A percentile compares a stretch with the other conserved stretches of the same genome.
These are phyloP conservation scores for Penicillium sp. DNA, from an alignment of 2,329 filamentous ascomycete species.

Conservation along the genomic window DNA sequence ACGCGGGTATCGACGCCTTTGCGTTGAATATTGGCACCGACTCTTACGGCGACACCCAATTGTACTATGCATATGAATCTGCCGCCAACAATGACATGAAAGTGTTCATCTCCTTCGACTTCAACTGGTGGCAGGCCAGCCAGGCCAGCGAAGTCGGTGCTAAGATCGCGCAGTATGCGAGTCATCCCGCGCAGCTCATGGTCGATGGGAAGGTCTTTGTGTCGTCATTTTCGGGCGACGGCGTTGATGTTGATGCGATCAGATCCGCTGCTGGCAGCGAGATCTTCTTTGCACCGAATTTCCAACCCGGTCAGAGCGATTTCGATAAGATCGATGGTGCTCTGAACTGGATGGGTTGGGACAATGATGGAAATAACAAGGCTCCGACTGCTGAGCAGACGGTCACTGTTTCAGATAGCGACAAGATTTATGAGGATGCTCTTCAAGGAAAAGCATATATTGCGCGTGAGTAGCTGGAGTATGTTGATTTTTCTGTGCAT, in stretches of 20 bases:
- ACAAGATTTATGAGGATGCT: constrained; percentile 37
- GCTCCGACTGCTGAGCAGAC: constrained; percentile 45
- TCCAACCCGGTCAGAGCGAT: constrained; percentile 45
- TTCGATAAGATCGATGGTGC: constrained; percentile 43
- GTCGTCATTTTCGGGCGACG: constrained; percentile 55
- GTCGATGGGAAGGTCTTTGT: constrained; percentile 54
- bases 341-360: constrained; percentile 50
- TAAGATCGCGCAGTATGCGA: constrained; percentile 50
- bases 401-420: constrained; percentile 44
- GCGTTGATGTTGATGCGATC: constrained; percentile 47
- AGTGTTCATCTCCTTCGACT: constrained; percentile 60
- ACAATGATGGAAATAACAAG: constrained; percentile 48
- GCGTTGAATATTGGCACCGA: constrained; percentile 54
- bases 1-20: constrained; percentile 50
- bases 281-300: constrained; percentile 54
- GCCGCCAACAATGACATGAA: constrained; percentile 51
- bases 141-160: constrained; percentile 45
- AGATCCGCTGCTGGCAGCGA: constrained; percentile 45
- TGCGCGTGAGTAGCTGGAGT: constrained; percentile 39
- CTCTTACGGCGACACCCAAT: constrained; percentile 46
- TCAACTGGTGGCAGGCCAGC: constrained; percentile 48
- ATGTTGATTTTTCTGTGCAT: not conserved
- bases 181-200: constrained; percentile 48
- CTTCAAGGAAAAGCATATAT: constrained; percentile 50
- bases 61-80: constrained; percentile 52